phyloP scores from a whole-genome alignment of 2,329 filamentous ascomycete species.

The Boeremia lycopersici region DNA sequence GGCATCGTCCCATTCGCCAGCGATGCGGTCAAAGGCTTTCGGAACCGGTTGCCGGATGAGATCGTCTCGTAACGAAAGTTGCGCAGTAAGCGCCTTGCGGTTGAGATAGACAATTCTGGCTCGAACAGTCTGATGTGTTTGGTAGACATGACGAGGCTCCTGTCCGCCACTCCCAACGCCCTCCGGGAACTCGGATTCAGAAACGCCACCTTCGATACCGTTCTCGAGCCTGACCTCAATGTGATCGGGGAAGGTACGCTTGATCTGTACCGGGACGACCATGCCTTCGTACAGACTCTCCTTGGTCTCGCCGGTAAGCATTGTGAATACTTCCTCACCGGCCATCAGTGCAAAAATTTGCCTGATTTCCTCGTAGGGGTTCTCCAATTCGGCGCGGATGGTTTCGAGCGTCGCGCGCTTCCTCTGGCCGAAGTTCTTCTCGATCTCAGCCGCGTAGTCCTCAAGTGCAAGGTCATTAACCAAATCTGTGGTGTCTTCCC shows the following conservation, averaged over 20 bases:
- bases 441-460: conserved; percentile 94
- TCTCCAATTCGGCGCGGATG: conserved; percentile 89
- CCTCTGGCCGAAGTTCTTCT: conserved; percentile 88
- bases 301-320: conserved; percentile 91
- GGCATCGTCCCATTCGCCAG: conserved; percentile 84
- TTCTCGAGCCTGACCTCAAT: conserved; percentile 93
- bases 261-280: conserved; percentile 88
- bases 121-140: conserved; percentile 80
- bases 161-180: conserved; percentile 59
- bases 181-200: conserved; percentile 80
- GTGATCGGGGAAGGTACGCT: conserved; percentile 88
- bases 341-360: conserved; percentile 74
- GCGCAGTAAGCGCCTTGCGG: conserved; percentile 81
- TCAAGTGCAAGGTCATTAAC: conserved; percentile 96
- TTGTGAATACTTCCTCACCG: conserved; percentile 86
- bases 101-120: conserved; percentile 89
- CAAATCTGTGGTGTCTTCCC: conserved; percentile 89
- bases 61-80: conserved; percentile 83
- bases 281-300: conserved; percentile 85
- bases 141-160: conserved; percentile 68
- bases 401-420: conserved; percentile 96
- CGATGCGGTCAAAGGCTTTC: conserved; percentile 66
- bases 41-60: conserved; percentile 67
- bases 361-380: conserved; percentile 92
- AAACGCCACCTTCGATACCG: conserved; percentile 87